A percentile compares a stretch with the other conserved stretches of the same genome.
Conservation (phyloP, 1,139 yeast genomes). For the Schwanniomyces etchellsii region DNA sequence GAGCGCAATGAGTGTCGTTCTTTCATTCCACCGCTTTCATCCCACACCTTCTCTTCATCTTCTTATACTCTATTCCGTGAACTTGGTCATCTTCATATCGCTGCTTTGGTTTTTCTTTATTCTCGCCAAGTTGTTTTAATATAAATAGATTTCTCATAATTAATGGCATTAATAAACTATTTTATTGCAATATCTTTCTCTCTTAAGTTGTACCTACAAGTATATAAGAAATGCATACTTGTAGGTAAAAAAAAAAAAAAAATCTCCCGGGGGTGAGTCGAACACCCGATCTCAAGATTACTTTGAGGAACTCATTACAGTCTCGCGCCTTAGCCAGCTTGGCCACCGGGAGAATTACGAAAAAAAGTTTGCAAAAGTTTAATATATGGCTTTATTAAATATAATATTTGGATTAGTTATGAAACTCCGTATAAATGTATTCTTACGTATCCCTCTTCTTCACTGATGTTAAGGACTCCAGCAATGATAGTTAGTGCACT, state of each 20-base stretch:
- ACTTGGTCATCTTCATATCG: constrained; percentile 1
- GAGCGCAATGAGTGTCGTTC: constrained; percentile 27
- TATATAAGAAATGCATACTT: neutral
- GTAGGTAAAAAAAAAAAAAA: constrained; percentile 20
- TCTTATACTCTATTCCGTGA: neutral
- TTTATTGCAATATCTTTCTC: neutral
- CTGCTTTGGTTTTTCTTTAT: constrained; percentile 3
- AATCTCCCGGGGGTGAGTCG: constrained; percentile 80
- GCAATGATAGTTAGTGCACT: no score
- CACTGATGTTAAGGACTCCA: no score
- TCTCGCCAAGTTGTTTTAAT: neutral
- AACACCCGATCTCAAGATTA: constrained; percentile 79
- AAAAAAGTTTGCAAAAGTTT: neutral
- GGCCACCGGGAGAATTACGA: constrained; percentile 59
- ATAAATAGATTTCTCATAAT: neutral
- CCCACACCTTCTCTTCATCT: constrained; percentile 21
- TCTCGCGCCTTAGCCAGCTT: constrained; percentile 81
- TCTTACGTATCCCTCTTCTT: no score
- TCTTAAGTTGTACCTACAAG: neutral
- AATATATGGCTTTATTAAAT: neutral
- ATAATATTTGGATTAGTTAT: no score
- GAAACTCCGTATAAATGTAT: no score
- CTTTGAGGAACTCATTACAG: constrained; percentile 54
- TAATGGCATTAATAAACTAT: neutral
- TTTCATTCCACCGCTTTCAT: constrained; percentile 23